Conservation (phyloP, 768 basidiomycete genomes). For the Mycena galopus region DNA sequence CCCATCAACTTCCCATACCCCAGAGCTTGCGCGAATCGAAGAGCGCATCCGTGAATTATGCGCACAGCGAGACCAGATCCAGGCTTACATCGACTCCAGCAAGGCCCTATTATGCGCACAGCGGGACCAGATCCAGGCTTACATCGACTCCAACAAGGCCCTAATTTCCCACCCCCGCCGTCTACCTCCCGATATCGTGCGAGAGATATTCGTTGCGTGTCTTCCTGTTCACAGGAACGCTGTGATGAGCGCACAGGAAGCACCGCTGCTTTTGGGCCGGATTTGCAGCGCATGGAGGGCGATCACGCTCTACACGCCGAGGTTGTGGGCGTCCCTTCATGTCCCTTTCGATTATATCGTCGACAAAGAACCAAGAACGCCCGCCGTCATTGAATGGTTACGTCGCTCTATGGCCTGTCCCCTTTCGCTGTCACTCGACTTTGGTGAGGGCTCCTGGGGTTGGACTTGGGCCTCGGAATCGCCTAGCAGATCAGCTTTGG, state of each 20-base stretch:
- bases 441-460: not conserved
- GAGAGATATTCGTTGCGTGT: conserved; percentile 3
- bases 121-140: not conserved
- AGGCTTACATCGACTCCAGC: not conserved
- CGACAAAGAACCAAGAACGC: not conserved
- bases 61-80: not conserved
- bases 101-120: not conserved
- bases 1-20: too few relatives aligned
- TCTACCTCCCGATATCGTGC: not conserved
- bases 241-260: conserved; percentile 15
- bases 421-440: not conserved
- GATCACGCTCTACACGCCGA: not conserved
- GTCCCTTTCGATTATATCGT: not conserved
- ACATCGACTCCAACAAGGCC: not conserved
- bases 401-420: not conserved
- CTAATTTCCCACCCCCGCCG: not conserved
- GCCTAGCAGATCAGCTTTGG: not conserved
- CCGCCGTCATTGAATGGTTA: not conserved
- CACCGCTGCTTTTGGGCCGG: conserved; percentile 14
- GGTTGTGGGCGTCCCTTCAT: not conserved
- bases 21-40: not conserved
- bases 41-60: not conserved
- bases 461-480: not conserved
- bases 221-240: conserved; percentile 2
- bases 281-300: conserved; percentile 11